Evolutionary conservation across 2,329 filamentous ascomycete genomes (phyloP).

Genomic region (Colletotrichum abscissum): DNA sequence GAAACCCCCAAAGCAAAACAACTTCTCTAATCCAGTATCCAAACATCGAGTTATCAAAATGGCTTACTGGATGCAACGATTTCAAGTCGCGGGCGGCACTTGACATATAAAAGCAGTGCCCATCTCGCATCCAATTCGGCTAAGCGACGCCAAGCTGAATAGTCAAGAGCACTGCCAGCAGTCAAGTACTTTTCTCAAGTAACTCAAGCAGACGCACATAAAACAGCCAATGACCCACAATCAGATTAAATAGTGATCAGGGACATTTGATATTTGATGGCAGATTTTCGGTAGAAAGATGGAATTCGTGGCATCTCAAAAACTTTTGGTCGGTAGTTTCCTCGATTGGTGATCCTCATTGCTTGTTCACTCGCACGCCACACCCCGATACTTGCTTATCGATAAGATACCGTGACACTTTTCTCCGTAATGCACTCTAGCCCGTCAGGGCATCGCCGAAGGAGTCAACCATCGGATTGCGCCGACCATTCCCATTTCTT

Average conservation of each 20-base stretch:
- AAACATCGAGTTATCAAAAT: neutral
- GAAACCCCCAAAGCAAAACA: neutral
- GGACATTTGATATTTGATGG: too few relatives aligned
- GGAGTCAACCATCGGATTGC: slow-evolving; percentile 14
- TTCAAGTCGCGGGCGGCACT: neutral
- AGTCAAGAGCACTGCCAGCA: neutral
- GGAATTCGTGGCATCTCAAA: neutral
- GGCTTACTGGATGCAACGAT: neutral
- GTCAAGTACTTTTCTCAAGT: neutral
- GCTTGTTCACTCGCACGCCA: neutral
- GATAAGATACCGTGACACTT: slow-evolving; percentile 26
- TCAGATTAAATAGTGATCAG: too few relatives aligned
- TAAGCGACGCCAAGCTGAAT: neutral
- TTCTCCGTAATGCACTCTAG: slow-evolving; percentile 23
- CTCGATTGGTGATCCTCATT: neutral
- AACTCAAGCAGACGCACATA: neutral
- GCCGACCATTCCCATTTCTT: slow-evolving; percentile 10
- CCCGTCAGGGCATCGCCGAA: slow-evolving; percentile 33
- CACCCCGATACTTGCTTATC: slow-evolving; percentile 25
- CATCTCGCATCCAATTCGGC: neutral
- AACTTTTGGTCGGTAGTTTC: neutral
- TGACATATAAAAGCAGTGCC: neutral
- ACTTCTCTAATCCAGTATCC: neutral
- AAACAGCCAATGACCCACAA: neutral
- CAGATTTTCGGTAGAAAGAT: neutral